Percentiles rank a stretch among this genome's conserved stretches.
These are phyloP conservation scores for Lentithecium fluviatile DNA, from an alignment of 495 filamentous ascomycete species.

Conservation along the genomic window DNA sequence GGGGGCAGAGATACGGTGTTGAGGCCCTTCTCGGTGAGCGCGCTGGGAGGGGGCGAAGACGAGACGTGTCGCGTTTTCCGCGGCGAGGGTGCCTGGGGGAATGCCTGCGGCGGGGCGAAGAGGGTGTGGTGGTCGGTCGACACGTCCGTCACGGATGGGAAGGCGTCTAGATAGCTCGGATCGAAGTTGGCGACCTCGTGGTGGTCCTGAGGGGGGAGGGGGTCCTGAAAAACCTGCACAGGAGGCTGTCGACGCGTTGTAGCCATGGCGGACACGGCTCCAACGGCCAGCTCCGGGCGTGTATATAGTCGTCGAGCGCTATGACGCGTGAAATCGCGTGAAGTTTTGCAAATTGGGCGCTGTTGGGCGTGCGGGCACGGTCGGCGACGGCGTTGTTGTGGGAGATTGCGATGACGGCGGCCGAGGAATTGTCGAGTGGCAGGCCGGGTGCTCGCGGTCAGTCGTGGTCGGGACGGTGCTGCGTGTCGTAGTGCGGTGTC, in stretches of 20 bases:
- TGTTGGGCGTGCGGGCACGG: constrained; percentile 9
- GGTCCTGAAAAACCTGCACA: constrained; percentile 65
- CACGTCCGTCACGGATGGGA: constrained; percentile 45
- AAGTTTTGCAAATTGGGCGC: constrained; percentile 15
- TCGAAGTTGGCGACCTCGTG: constrained; percentile 45
- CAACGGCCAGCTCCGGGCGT: constrained; percentile 16
- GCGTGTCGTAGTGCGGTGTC: background rate
- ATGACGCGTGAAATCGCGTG: constrained; percentile 40
- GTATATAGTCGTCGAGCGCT: constrained; percentile 17
- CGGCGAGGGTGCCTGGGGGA: constrained; percentile 32
- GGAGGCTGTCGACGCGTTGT: constrained; percentile 63
- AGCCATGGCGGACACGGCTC: constrained; percentile 50
- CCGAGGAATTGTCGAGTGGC: background rate
- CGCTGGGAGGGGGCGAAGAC: constrained; percentile 45
- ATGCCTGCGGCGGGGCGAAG: constrained; percentile 34
- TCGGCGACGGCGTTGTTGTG: constrained; percentile 9
- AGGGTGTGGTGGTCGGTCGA: constrained; percentile 50
- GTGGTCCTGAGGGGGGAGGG: constrained; percentile 50
- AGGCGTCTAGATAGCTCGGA: constrained; percentile 52
- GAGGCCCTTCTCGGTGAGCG: constrained; percentile 46
- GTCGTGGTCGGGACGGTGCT: background rate
- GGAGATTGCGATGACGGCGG: constrained; percentile 29
- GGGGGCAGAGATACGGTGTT: constrained; percentile 70
- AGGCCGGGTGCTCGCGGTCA: background rate
- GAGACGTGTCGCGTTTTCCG: constrained; percentile 36